Base-by-base conservation (phyloP, 768 basidiomycete genomes). In the Xerocomellus amylosporus region DNA sequence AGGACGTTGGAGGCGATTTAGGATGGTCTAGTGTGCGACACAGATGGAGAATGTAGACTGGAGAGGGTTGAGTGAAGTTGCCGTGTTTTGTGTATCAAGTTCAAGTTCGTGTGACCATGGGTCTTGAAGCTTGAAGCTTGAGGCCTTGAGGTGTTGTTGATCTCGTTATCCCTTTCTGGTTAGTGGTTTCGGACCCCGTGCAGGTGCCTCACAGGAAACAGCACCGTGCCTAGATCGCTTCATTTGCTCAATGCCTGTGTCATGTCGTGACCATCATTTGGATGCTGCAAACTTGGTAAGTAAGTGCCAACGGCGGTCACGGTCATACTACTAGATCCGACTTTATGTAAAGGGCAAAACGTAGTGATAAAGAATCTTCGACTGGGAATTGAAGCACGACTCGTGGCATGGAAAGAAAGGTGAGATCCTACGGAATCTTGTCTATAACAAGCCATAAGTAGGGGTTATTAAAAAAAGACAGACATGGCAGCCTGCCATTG, bases 401-500 rank as follows among this genome's bases (percentile, higher is more conserved):
- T 31, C 31, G 5, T 14, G 44, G n/a, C n/a, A n/a, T n/a, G n/a
- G n/a, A n/a, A n/a, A n/a, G n/a, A 15, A 33, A 31, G 20, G 20
- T 34, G n/a, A n/a, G n/a, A n/a, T n/a, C n/a, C n/a, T n/a, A n/a
- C n/a, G n/a, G n/a, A n/a, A n/a, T n/a, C n/a, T n/a, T 36, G 15
- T 14, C 34, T 26, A 48, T 24, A 34, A 46, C 43, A 8, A 20
- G 43, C n/a, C 26, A 54, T 15, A n/a, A n/a, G n/a, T n/a, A 55
- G 49, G 51, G 20, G 39, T 17, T 5, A 12, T 22, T 37, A 34
- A 46, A 48, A 47, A 37, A 20, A 37, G 42, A 28, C 50, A 17
- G 31, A 30, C 17, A 4, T 4, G 24, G 24, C 24, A 37, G 15
- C n/a, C 1, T 46, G 40, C 30, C 46, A 61, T 57, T 56, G 62